Evolutionary conservation across 2,329 filamentous ascomycete genomes (phyloP).

Genomic region (Alternaria brassicicola): DNA sequence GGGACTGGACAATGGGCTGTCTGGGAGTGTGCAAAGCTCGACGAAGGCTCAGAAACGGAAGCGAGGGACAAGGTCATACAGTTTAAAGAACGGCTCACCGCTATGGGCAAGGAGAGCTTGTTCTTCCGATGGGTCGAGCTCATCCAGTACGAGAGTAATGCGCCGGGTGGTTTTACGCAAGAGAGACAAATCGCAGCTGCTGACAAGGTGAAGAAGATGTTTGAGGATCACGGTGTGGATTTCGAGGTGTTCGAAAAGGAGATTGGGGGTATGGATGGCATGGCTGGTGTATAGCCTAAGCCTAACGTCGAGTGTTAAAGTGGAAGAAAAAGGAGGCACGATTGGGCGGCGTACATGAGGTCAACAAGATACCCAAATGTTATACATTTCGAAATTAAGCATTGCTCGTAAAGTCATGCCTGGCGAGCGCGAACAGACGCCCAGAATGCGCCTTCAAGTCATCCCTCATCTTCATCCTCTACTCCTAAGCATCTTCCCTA

Average conservation of each 20-base stretch:
- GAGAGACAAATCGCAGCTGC: constrained; percentile 76
- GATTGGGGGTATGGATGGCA: constrained; percentile 64
- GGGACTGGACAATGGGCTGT: constrained; percentile 70
- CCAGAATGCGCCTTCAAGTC: neutral
- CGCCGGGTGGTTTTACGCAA: constrained; percentile 76
- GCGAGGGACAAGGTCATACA: constrained; percentile 75
- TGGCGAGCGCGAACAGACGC: neutral
- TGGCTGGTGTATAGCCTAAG: constrained; percentile 9
- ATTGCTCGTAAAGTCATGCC: neutral
- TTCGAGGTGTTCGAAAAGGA: constrained; percentile 82
- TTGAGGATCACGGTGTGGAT: constrained; percentile 75
- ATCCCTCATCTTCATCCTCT: constrained; percentile 12
- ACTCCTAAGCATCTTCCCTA: constrained; percentile 21
- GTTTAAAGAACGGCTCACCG: constrained; percentile 77
- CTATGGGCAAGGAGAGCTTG: constrained; percentile 81
- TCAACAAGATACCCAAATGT: neutral
- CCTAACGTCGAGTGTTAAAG: neutral
- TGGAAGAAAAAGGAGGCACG: neutral
- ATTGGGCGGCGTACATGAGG: neutral
- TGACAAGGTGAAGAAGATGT: constrained; percentile 75
- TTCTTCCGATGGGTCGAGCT: constrained; percentile 95
- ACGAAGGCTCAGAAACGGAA: constrained; percentile 63
- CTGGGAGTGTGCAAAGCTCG: constrained; percentile 64
- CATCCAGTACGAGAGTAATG: constrained; percentile 83
- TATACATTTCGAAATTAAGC: neutral